Evolutionary conservation across 2,329 filamentous ascomycete genomes (phyloP), one percentile per base, ranked within the genome.

Genomic region (Aspergillus novofumigatus): DNA sequence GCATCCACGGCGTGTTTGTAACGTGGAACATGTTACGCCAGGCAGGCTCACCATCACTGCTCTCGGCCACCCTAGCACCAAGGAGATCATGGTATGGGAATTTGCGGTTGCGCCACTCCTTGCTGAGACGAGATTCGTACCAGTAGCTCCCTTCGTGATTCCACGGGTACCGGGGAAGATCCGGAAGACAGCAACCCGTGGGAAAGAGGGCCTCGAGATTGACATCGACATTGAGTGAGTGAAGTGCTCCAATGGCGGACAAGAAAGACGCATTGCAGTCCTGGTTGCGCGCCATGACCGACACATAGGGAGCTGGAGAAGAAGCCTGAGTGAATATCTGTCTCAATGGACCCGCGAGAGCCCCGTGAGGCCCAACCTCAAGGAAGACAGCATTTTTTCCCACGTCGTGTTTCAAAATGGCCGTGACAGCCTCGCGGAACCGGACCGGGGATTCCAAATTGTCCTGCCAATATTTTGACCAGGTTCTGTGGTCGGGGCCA

Each of bases 11-110:
- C 11, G 29, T 14, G 29, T 32, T 14, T 14, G 29, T 32, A 14
- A 32, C 29, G 29, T 32, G 29, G 29, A 32, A 32, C 29, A 77
- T 49, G 48, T 77, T 78, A 1, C 76, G 65, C 75, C 77, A 83
- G 0, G 58, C 52, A 0, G 77, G 76, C 8, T 73, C 63, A 1
- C 67, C 35, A 17, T 61, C 57, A 8, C 60, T 49, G 26, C 63
- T 62, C 60, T 75, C 75, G 7, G 65, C 57, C 20, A 68, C 58
- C 0, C 68, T 67, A 1, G 41, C 48, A 1, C 69, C 69, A 0
- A 72, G 47, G 11, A 72, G 57, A 44, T 64, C 60, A 51, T 70
- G 65, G 54, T 56, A 45, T 3, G 55, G 45, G 42, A 58, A 56
- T n/a, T 55, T 42, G 17, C 56, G 48, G n/a, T 54, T 48, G 21